Evolutionary conservation across 1,284 basidiomycete genomes (phyloP).

Genomic region (Ceratobasidium sp.): DNA sequence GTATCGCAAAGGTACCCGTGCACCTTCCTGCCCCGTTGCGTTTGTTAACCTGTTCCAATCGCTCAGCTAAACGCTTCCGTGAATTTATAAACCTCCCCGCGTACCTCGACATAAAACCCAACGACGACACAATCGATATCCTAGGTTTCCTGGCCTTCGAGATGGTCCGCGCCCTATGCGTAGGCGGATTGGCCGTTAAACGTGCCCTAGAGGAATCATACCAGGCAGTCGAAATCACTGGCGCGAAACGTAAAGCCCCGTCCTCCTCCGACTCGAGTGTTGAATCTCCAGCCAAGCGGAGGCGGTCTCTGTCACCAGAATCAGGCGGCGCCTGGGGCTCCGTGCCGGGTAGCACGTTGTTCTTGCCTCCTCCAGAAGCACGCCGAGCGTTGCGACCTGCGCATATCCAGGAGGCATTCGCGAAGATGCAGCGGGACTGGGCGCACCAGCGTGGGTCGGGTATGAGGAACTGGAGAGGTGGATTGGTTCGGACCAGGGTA

Average conservation of each 20-base stretch:
- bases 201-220: slow-evolving; percentile 78
- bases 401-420: slow-evolving; percentile 90
- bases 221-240: slow-evolving; percentile 54
- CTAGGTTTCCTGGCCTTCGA: slow-evolving; percentile 97
- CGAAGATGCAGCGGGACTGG: slow-evolving; percentile 87
- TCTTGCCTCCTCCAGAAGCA: slow-evolving; percentile 81
- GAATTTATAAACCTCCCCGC: slow-evolving; percentile 94
- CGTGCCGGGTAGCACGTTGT: slow-evolving; percentile 75
- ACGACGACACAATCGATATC: slow-evolving; percentile 96
- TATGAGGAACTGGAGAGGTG: slow-evolving; percentile 88
- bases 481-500: slow-evolving; percentile 79
- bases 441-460: slow-evolving; percentile 80
- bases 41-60: not conserved
- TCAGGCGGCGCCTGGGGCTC: slow-evolving; percentile 45
- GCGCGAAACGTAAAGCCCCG: slow-evolving; percentile 49
- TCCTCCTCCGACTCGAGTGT: slow-evolving; percentile 11
- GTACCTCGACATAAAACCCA: slow-evolving; percentile 89
- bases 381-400: slow-evolving; percentile 79
- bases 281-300: slow-evolving; percentile 70
- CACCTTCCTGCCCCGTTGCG: not conserved
- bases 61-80: slow-evolving; percentile 88
- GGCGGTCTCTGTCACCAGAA: slow-evolving; percentile 38
- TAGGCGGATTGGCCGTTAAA: slow-evolving; percentile 86
- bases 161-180: slow-evolving; percentile 92
- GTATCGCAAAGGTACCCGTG: slow-evolving; percentile 83